phyloP scores from a whole-genome alignment of 257 asterid species.

The Echium plantagineum region DNA sequence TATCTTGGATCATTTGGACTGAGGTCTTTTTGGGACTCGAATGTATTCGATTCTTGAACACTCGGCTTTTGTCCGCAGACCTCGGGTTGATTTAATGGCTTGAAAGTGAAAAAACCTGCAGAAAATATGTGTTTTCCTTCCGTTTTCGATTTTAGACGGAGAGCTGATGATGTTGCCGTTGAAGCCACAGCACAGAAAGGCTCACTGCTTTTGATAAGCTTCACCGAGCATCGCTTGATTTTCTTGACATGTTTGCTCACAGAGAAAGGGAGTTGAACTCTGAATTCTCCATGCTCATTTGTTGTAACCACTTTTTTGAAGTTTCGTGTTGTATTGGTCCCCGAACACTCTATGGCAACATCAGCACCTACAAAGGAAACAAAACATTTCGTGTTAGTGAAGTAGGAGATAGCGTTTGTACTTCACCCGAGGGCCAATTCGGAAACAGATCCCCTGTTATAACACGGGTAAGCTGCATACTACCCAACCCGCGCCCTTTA shows the following conservation, averaged over 20 bases:
- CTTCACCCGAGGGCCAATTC: no score
- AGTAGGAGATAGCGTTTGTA: no score
- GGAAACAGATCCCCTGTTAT: no score
- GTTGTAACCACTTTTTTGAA: slow-evolving; percentile 48
- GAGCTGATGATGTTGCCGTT: slow-evolving; percentile 28
- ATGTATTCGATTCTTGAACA: slow-evolving; percentile 9
- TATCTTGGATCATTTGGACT: slow-evolving; percentile 32
- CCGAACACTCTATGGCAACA: slow-evolving; percentile 62
- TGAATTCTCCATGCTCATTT: slow-evolving; percentile 62
- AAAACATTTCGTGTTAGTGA: background rate
- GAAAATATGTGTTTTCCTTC: slow-evolving; percentile 61
- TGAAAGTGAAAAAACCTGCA: slow-evolving; percentile 81
- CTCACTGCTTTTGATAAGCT: slow-evolving; percentile 54
- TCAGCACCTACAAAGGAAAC: slow-evolving; percentile 48
- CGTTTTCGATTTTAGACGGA: slow-evolving; percentile 43
- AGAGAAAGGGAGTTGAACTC: slow-evolving; percentile 49
- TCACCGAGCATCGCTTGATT: slow-evolving; percentile 58
- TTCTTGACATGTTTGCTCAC: slow-evolving; percentile 57
- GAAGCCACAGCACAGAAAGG: slow-evolving; percentile 65
- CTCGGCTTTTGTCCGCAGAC: slow-evolving; percentile 49
- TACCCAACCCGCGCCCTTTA: no score
- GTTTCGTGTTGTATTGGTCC: slow-evolving; percentile 12
- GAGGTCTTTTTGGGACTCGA: slow-evolving; percentile 7
- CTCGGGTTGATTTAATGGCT: slow-evolving; percentile 57
- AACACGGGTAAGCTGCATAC: no score